Base-by-base conservation (phyloP, 495 filamentous ascomycete genomes). In the Hamigera avellanea region DNA sequence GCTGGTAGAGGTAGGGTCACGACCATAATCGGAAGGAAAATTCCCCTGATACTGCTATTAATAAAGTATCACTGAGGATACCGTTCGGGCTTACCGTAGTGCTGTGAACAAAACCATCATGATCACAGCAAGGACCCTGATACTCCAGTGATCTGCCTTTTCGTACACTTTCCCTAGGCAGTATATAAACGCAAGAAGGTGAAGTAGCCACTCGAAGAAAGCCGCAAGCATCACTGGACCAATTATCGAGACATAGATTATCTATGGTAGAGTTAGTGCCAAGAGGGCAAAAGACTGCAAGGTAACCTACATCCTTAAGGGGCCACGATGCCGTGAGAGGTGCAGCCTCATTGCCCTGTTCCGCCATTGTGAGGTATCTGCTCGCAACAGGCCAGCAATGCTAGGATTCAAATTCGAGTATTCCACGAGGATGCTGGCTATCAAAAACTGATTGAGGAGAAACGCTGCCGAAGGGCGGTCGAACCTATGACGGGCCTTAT, bases 11-110 rank as follows among this genome's bases (percentile, higher is more conserved):
- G 91, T 17, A 98, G 72, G 0, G 88, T 98, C 19, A 95, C 86
- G 19, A 96, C 50, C 87, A 98, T 95, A 41, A 95, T 78, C 0
- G 89, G 88, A 12, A 95, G 66, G 57, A 95, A 98, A 26, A 89
- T 82, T 37, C 67, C 71, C 49, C 88, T 95, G 34, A 14, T n/a
- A n/a, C n/a, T n/a, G n/a, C n/a, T n/a, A n/a, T n/a, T n/a, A n/a
- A n/a, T 14, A 32, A 25, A 17, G 9, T 16, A 16, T 32, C 5
- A 32, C n/a, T 23, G 9, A 23, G 5, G 9, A 23, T 23, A 23
- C 21, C 21, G 21, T 5, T 23, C 9, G 21, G 37, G 37, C 70
- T 43, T 69, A 93, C 84, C 88, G 79, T 31, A 95, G 63, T 2
- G 71, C 38, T 8, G 75, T 69, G 54, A 95, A 95, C 2, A 81